Conservation (phyloP, 441 rosid genomes). For the Gossypium laxum region DNA sequence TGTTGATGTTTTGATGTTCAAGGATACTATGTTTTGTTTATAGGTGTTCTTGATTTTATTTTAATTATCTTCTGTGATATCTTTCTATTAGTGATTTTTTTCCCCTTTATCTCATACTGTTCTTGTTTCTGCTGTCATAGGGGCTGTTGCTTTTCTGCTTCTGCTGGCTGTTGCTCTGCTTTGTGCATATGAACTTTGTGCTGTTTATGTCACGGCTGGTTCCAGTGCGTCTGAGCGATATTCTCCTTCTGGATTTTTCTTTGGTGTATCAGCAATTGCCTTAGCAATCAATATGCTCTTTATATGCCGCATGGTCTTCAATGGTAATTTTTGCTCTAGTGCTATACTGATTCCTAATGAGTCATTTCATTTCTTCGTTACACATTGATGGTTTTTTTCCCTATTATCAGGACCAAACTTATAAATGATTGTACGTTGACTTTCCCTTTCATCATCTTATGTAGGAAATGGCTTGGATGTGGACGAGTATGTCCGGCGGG, state of each 20-base stretch:
- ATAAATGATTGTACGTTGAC: slow-evolving; percentile 13
- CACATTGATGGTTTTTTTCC: slow-evolving; percentile 11
- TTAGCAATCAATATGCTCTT: slow-evolving; percentile 98
- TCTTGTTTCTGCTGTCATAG: slow-evolving; percentile 33
- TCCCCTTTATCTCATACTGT: not conserved
- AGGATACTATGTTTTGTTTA: not conserved
- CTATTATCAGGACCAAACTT: not conserved
- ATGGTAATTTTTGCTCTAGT: slow-evolving; percentile 52
- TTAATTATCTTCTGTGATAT: not conserved
- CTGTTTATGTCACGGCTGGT: slow-evolving; percentile 92
- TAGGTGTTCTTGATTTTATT: not conserved
- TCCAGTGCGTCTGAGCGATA: slow-evolving; percentile 78
- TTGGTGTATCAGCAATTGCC: slow-evolving; percentile 94
- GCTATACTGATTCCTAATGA: slow-evolving; percentile 11
- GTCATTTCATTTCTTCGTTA: slow-evolving; percentile 12
- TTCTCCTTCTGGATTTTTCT: slow-evolving; percentile 97
- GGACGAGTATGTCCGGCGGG: slow-evolving; percentile 95
- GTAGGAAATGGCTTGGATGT: slow-evolving; percentile 97
- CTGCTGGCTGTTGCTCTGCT: slow-evolving; percentile 90
- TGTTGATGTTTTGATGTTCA: slow-evolving; percentile 1
- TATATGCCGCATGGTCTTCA: slow-evolving; percentile 93
- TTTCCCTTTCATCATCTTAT: slow-evolving; percentile 14
- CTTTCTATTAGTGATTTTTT: not conserved
- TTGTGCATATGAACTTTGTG: slow-evolving; percentile 95
- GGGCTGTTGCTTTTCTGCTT: slow-evolving; percentile 96